Evolutionary conservation across 2,329 filamentous ascomycete genomes (phyloP), one percentile per base, ranked within the genome.

Genomic region (Nannizziopsis barbatae): DNA sequence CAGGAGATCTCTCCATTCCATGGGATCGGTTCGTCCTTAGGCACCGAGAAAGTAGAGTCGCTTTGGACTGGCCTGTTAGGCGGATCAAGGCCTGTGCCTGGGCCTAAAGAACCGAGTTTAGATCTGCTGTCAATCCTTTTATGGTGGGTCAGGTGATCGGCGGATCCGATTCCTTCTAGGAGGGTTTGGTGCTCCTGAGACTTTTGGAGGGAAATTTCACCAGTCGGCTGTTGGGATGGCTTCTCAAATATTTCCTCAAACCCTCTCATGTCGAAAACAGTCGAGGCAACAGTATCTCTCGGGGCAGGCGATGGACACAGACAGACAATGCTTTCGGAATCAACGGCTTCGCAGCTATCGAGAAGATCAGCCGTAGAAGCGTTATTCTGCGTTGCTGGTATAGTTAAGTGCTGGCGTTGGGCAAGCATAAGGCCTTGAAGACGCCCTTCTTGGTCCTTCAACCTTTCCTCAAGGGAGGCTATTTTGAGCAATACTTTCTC

Each of bases 1-100:
- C 52, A 56, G 14, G 47, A 41, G 15, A 56, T 50, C n/a, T 30
- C 33, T 10, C 54, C 54, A 41, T 54, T 43, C 54, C 54, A 56
- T n/a, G 52, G 50, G 33, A 38, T 10, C 5, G 47, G 46, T 27
- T 11, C 22, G 30, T 15, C 45, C 17, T 4, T 18, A 22, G 40
- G 27, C 18, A 49, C 17, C 31, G 20, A 32, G 14, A 41, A 38
- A n/a, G n/a, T 20, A 18, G 22, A 5, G 18, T n/a, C 18, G 32
- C 14, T 42, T 12, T 17, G 39, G 18, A 4, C 22, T 42, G 42
- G 36, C 11, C 14, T 35, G 31, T 33, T 38, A 36, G 42, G n/a
- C 36, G 46, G 38, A 30, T 49, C 46, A 32, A 48, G n/a, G n/a
- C n/a, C n/a, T n/a, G n/a, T n/a, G n/a, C n/a, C n/a, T 22, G 20